phyloP scores from a whole-genome alignment of 352 stramenopile species.

The Phytophthora pseudosyringae region DNA sequence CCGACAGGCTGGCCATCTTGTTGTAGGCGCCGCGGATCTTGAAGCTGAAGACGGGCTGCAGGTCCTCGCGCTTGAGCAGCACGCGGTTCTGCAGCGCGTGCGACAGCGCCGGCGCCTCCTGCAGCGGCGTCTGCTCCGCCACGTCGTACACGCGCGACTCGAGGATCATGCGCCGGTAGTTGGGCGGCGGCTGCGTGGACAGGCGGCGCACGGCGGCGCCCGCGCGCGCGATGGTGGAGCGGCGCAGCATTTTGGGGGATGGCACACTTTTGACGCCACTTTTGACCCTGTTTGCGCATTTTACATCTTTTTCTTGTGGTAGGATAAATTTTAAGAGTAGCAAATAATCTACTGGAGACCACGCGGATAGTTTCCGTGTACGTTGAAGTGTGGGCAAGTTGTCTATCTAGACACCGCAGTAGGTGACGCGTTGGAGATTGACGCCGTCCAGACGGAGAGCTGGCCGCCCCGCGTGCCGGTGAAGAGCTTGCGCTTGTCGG shows the following conservation, averaged over 20 bases:
- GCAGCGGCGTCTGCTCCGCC: slow-evolving; percentile 84
- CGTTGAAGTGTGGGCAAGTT: slow-evolving; percentile 3
- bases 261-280: neutral
- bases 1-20: slow-evolving; percentile 95
- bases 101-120: slow-evolving; percentile 70
- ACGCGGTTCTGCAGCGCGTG: slow-evolving; percentile 82
- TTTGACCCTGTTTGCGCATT: slow-evolving; percentile 32
- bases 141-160: slow-evolving; percentile 89
- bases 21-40: slow-evolving; percentile 99
- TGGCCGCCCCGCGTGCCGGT: slow-evolving; percentile 63
- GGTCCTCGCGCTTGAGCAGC: slow-evolving; percentile 96
- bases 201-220: slow-evolving; percentile 20
- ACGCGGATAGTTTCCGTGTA: slow-evolving; percentile 1
- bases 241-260: slow-evolving; percentile 28
- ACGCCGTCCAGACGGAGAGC: slow-evolving; percentile 55
- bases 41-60: slow-evolving; percentile 98
- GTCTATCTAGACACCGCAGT: slow-evolving; percentile 8
- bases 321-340: slow-evolving; percentile 10
- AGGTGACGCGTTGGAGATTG: slow-evolving; percentile 11
- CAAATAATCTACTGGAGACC: neutral
- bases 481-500: slow-evolving; percentile 68
- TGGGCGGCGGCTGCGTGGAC: slow-evolving; percentile 36
- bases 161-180: slow-evolving; percentile 89
- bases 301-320: slow-evolving; percentile 31
- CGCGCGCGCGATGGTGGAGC: slow-evolving; percentile 13